Percentiles rank a stretch among this genome's conserved stretches.
Evolutionary conservation across 495 filamentous ascomycete species (phyloP).

Genomic region (Aspergillus diversus): DNA sequence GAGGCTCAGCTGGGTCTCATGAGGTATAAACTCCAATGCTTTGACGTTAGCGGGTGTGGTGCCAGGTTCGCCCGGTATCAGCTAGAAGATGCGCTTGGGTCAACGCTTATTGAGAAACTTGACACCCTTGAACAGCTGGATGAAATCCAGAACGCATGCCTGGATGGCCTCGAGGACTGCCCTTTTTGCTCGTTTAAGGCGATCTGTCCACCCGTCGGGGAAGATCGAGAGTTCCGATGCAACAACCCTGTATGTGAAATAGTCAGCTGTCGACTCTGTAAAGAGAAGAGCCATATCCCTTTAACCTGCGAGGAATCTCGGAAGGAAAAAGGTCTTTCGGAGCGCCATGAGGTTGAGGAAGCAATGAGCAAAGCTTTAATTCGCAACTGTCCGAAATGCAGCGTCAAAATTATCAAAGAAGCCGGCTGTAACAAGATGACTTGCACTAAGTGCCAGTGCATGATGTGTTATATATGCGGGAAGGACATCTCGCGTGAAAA

Average conservation of each 20-base stretch:
- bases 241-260: slow-evolving; percentile 63
- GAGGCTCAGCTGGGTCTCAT: slow-evolving; percentile 66
- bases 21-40: slow-evolving; percentile 61
- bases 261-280: slow-evolving; percentile 76
- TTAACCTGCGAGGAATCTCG: slow-evolving; percentile 69
- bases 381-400: slow-evolving; percentile 66
- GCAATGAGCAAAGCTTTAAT: slow-evolving; percentile 82
- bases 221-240: slow-evolving; percentile 77
- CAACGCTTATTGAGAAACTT: slow-evolving; percentile 58
- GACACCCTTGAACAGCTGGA: slow-evolving; percentile 72
- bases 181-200: slow-evolving; percentile 85
- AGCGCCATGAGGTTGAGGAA: slow-evolving; percentile 74
- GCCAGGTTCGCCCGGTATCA: slow-evolving; percentile 53
- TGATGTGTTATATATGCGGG: slow-evolving; percentile 74
- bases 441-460: slow-evolving; percentile 63
- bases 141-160: slow-evolving; percentile 63
- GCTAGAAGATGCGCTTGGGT: slow-evolving; percentile 59
- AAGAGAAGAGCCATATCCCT: slow-evolving; percentile 73
- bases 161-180: slow-evolving; percentile 69
- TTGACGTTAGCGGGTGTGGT: slow-evolving; percentile 55
- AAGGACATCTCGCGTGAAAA: slow-evolving; percentile 38
- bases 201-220: slow-evolving; percentile 67
- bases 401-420: slow-evolving; percentile 65
- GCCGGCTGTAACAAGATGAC: slow-evolving; percentile 84
- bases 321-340: slow-evolving; percentile 59